A percentile compares a stretch with the other conserved stretches of the same genome.
These are phyloP conservation scores for Arthroderma sp. DNA, from an alignment of 2,329 filamentous ascomycete genomes.

Conservation along the genomic window DNA sequence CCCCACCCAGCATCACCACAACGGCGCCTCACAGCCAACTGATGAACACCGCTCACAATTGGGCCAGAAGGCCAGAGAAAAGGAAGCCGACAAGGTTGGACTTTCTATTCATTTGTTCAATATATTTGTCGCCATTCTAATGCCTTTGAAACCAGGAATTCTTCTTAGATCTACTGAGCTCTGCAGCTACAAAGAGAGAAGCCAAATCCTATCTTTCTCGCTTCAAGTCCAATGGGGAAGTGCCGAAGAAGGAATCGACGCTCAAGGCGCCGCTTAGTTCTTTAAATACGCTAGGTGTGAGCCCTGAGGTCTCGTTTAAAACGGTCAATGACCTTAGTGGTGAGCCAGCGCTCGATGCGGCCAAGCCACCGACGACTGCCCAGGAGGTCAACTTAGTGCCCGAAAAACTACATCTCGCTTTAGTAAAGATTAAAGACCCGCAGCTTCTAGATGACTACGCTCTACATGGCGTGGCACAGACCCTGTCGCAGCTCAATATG, in stretches of 20 bases:
- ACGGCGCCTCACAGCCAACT: not conserved
- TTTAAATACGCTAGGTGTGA: not conserved
- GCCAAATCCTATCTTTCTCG: slow-evolving; percentile 83
- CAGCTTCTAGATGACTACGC: slow-evolving; percentile 56
- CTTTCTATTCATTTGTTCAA: slow-evolving; percentile 1
- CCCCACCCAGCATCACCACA: not conserved
- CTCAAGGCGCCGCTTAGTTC: not conserved
- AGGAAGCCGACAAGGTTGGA: slow-evolving; percentile 29
- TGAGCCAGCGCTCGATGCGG: not conserved
- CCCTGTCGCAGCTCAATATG: slow-evolving; percentile 66
- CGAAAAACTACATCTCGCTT: slow-evolving; percentile 57
- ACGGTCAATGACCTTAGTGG: too few relatives aligned
- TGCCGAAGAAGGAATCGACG: slow-evolving; percentile 14
- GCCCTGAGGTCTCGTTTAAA: not conserved
- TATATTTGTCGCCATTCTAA: not conserved
- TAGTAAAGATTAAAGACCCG: slow-evolving; percentile 70
- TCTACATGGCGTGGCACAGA: slow-evolving; percentile 64
- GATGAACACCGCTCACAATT: slow-evolving; percentile 7
- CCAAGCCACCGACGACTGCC: not conserved
- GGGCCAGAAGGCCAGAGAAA: slow-evolving; percentile 30
- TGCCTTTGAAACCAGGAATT: slow-evolving; percentile 49
- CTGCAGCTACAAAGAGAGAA: slow-evolving; percentile 83
- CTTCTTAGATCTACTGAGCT: slow-evolving; percentile 72
- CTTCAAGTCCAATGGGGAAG: slow-evolving; percentile 44
- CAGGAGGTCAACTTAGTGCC: slow-evolving; percentile 15